These are phyloP conservation scores for Spathaspora hagerdaliae DNA, from an alignment of 805 yeast species.

Conservation along the genomic window DNA sequence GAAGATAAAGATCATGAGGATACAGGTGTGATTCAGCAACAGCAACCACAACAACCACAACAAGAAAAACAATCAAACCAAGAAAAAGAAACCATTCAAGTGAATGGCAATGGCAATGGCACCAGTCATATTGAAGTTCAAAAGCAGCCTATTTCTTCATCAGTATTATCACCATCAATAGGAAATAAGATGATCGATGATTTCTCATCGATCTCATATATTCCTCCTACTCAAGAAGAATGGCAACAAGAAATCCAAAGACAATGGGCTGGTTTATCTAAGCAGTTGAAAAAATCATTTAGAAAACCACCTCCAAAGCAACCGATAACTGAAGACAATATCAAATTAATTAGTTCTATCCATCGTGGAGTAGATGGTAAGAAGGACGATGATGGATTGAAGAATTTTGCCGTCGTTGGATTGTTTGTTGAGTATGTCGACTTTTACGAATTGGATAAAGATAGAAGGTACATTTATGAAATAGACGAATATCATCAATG, in stretches of 20 bases:
- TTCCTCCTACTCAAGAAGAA: slow-evolving; percentile 55
- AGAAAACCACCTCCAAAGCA: slow-evolving; percentile 74
- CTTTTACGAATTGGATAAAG: slow-evolving; percentile 56
- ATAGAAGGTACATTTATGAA: slow-evolving; percentile 50
- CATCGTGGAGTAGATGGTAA: slow-evolving; percentile 82
- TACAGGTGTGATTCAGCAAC: background rate
- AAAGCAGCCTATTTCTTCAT: slow-evolving; percentile 5
- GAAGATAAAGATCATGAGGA: slow-evolving; percentile 3
- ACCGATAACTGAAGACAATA: slow-evolving; percentile 49
- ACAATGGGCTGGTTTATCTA: slow-evolving; percentile 60
- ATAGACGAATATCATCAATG: slow-evolving; percentile 59
- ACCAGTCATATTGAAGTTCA: slow-evolving; percentile 1
- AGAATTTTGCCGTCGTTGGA: slow-evolving; percentile 66
- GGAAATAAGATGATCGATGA: background rate
- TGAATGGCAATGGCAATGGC: background rate
- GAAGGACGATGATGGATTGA: slow-evolving; percentile 55
- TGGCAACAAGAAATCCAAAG: slow-evolving; percentile 64
- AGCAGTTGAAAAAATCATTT: slow-evolving; percentile 59
- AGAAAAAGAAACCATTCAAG: background rate
- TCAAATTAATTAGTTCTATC: slow-evolving; percentile 62
- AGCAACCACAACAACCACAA: background rate
- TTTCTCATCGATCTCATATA: slow-evolving; percentile 4
- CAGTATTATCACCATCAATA: slow-evolving; percentile 5
- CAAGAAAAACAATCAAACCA: background rate
- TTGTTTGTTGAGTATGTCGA: slow-evolving; percentile 72